Evolutionary conservation across 176 grass and related monocot species (phyloP), one percentile per base, ranked within the genome.

Genomic region (Zoysia pacifica): DNA sequence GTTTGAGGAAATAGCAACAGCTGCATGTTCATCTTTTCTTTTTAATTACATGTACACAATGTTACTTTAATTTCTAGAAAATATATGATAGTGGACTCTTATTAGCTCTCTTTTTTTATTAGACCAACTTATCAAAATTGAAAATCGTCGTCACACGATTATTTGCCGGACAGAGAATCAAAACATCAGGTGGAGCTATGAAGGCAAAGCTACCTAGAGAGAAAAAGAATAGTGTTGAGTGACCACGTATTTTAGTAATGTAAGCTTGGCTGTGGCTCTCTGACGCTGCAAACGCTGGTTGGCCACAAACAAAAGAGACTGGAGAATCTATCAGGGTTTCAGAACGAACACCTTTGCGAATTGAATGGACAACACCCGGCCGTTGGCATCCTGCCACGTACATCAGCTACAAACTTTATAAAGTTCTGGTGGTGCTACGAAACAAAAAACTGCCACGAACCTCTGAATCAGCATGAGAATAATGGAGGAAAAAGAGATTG

Each of bases 391-490:
- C 1, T 62, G 80, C 74, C 75, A 83, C 80, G 81, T 88, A 79
- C 16, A 62, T 6, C 19, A 11, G 43, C 61, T 40, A 12, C 43
- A 48, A n/a, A 50, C 51, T 36, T 82, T 78, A 67, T 37, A 77
- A 65, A 51, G n/a, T 12, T 47, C 46, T 50, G 45, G 15, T 78
- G 59, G 67, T 81, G 42, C 49, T 85, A 56, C 9, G 62, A 78
- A 78, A 67, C 76, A 78, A 67, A 78, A 43, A 5, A 35, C 28
- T 58, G 85, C 79, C 73, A 87, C 59, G 59, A 10, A 55, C n/a
- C 16, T 65, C 79, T 82, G 79, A 82, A 81, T 81, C 78, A 38
- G 72, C 85, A 64, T 53, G 13, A 43, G 68, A 81, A 36, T 60
- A 73, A 79, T 46, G 7, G 4, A 28, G 5, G 1, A 1, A 72